Percentiles rank a stretch among this genome's conserved stretches.
phyloP scores from a whole-genome alignment of 202 grass and related monocot species.

The Carex sylvatica region DNA sequence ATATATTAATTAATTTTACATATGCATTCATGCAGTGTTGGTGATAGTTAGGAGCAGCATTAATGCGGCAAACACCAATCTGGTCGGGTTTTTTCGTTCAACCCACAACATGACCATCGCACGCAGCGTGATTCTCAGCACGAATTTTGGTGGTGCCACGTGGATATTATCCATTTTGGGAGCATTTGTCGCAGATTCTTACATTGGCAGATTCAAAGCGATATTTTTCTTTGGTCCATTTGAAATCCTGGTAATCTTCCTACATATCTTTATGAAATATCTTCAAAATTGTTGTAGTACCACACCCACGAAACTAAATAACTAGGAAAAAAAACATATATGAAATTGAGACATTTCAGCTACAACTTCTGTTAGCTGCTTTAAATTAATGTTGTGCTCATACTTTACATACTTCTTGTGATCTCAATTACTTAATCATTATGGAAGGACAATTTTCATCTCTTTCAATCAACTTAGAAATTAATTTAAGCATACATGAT shows the following conservation, averaged over 20 bases:
- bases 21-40: constrained; percentile 24
- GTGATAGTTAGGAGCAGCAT: constrained; percentile 35
- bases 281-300: neutral
- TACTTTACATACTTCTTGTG: neutral
- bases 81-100: constrained; percentile 49
- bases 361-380: neutral
- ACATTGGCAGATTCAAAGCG: constrained; percentile 47
- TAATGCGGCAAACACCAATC: constrained; percentile 46
- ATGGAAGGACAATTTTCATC: neutral
- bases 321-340: neutral
- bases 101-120: constrained; percentile 51
- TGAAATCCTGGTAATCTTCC: constrained; percentile 39
- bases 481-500: neutral
- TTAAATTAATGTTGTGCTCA: neutral
- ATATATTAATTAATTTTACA: neutral
- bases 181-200: constrained; percentile 63
- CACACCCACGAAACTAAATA: neutral
- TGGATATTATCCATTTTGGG: constrained; percentile 53
- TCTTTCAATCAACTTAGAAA: neutral
- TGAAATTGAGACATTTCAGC: neutral
- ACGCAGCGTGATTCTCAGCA: constrained; percentile 42
- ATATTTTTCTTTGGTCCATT: constrained; percentile 44
- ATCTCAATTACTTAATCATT: neutral
- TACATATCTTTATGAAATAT: neutral
- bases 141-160: constrained; percentile 40